A percentile compares a stretch with the other conserved stretches of the same genome.
Conservation (phyloP, 805 yeast species). For the Candida alai region DNA sequence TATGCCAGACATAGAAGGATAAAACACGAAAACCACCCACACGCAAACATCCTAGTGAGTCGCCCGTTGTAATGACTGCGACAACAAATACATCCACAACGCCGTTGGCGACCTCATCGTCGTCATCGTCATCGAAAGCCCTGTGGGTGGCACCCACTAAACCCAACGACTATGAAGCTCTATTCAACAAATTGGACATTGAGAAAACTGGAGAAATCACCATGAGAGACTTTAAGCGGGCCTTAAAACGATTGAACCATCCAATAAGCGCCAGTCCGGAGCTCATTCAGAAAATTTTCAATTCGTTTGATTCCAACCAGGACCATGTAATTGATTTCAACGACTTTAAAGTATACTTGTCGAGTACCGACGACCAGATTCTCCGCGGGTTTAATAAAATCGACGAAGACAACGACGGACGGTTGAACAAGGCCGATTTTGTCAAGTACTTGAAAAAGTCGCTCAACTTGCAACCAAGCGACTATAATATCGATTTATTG, state of each 20-base stretch:
- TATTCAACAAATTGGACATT: slow-evolving; percentile 36
- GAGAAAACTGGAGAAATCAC: slow-evolving; percentile 47
- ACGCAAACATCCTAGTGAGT: no score
- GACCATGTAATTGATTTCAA: slow-evolving; percentile 58
- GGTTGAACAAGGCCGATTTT: slow-evolving; percentile 61
- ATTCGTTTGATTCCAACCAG: slow-evolving; percentile 53
- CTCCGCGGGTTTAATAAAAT: slow-evolving; percentile 61
- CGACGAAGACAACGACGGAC: slow-evolving; percentile 74
- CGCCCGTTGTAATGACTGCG: no score
- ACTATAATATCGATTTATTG: slow-evolving; percentile 49
- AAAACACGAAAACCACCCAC: no score
- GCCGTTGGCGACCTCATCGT: no score
- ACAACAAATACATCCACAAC: no score
- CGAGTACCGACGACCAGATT: slow-evolving; percentile 68
- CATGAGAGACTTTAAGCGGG: slow-evolving; percentile 44
- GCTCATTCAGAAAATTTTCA: slow-evolving; percentile 55
- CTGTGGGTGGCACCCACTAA: slow-evolving; percentile 5
- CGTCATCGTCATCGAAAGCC: background rate
- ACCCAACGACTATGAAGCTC: slow-evolving; percentile 26
- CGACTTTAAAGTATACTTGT: slow-evolving; percentile 63
- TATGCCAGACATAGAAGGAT: no score
- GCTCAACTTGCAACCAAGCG: slow-evolving; percentile 51
- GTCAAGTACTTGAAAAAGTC: slow-evolving; percentile 54
- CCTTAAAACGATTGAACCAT: slow-evolving; percentile 48
- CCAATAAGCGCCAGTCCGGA: slow-evolving; percentile 61